Base-by-base conservation (phyloP, 768 basidiomycete species). In the Suillus luteus region DNA sequence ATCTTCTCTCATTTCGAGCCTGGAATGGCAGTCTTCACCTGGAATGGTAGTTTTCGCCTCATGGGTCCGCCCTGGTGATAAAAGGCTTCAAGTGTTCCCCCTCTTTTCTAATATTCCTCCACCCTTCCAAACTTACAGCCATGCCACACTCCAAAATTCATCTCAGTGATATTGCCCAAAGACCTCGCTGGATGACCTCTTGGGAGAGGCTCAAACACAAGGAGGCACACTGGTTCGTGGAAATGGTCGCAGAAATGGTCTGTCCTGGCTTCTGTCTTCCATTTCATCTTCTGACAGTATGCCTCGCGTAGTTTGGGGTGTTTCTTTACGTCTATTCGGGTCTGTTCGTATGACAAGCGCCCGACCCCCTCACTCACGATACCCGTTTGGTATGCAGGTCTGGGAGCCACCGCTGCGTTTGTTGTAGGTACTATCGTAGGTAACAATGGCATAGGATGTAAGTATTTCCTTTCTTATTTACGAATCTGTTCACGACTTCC, bases 211-310 rank as follows among this genome's bases (percentile, higher is more conserved):
- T 76, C 67, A 77, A 82, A 61, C 79, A 83, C 65, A 76, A 63
- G 51, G 73, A 79, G 38, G 73, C 80, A 6, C 89, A 88, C 64
- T 81, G 84, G 81, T 60, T 83, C 1, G 75, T 83, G 14, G 86
- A 91, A 71, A 79, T 83, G 66, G 76, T 89, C 46, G 88, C 87
- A 10, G 90, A 91, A 73, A 75, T 78, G 67, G 87, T 89, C 70
- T 71, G 73, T 8, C 1, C 43, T 24, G n/a, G 3, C 59, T 22
- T 22, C 57, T 22, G 41, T 11, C 24, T 9, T 41, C 49, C 27
- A 46, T 54, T 40, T 0, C n/a, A 15, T 22, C n/a, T n/a, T 31
- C 68, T 64, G 64, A 65, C 41, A 22, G 60, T 55, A 40, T 44
- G 17, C 22, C 62, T 22, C 60, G 3, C 40, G 19, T 64, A 88